Conservation (phyloP, 495 filamentous ascomycete genomes). For the Choiromyces venosus region DNA sequence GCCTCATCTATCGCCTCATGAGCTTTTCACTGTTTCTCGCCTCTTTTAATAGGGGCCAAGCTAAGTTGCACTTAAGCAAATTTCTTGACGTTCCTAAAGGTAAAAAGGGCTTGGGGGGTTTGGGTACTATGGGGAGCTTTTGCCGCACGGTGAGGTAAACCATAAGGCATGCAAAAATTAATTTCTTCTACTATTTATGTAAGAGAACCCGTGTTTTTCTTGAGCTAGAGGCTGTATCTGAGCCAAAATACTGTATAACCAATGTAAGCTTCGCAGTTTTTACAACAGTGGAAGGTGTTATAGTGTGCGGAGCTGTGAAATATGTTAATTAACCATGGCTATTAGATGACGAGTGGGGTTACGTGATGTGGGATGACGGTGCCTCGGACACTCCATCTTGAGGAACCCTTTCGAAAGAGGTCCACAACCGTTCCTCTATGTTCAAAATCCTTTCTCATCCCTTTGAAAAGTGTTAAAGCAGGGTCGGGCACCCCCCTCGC, state of each 20-base stretch:
- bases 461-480: background rate
- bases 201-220: background rate
- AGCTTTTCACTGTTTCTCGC: no score
- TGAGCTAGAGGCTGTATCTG: background rate
- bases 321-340: background rate
- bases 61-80: background rate
- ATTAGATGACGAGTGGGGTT: background rate
- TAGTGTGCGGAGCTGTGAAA: background rate
- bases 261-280: background rate
- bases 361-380: background rate
- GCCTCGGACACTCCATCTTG: background rate
- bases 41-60: background rate
- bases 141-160: background rate
- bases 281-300: background rate
- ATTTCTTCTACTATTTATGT: background rate
- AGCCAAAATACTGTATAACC: background rate
- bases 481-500: no score
- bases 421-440: background rate
- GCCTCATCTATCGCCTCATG: background rate
- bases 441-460: background rate
- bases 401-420: background rate
- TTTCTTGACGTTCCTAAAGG: no score
- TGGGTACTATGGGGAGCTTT: background rate
- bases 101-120: background rate
- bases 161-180: background rate